Conservation (phyloP, 495 filamentous ascomycete species). For the Talaromyces thailandensis region DNA sequence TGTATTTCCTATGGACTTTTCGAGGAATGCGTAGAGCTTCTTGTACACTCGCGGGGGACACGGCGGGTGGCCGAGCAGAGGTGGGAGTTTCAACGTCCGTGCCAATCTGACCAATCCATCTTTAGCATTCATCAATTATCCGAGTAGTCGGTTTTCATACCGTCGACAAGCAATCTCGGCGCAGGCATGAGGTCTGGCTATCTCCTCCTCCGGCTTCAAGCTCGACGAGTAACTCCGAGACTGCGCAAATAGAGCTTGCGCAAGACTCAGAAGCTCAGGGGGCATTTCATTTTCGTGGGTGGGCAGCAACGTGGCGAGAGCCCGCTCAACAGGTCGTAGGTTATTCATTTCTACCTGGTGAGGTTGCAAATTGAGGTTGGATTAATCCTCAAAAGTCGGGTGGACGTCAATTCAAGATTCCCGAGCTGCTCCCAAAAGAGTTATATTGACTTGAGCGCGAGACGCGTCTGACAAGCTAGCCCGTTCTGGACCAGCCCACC, state of each 20-base stretch:
- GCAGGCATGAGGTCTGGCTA: slow-evolving; percentile 78
- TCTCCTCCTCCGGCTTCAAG: slow-evolving; percentile 82
- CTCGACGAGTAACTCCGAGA: slow-evolving; percentile 71
- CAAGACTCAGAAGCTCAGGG: slow-evolving; percentile 62
- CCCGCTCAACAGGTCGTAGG: slow-evolving; percentile 59
- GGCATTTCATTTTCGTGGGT: slow-evolving; percentile 66
- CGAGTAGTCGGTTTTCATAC: slow-evolving; percentile 22
- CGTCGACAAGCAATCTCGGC: slow-evolving; percentile 87
- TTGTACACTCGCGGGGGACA: slow-evolving; percentile 77
- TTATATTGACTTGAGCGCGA: slow-evolving; percentile 2
- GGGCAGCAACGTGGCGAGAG: slow-evolving; percentile 67
- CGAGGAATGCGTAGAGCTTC: slow-evolving; percentile 72
- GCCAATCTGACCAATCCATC: slow-evolving; percentile 53
- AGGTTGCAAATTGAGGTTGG: neutral
- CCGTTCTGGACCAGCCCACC: neutral
- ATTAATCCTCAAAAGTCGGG: neutral
- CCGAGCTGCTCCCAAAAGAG: neutral
- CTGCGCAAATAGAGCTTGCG: slow-evolving; percentile 75
- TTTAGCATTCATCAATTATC: slow-evolving; percentile 1
- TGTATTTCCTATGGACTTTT: slow-evolving; percentile 50
- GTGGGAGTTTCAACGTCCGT: slow-evolving; percentile 73
- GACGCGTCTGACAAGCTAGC: neutral
- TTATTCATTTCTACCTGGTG: slow-evolving; percentile 31
- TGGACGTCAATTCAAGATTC: neutral
- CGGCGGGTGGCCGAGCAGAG: slow-evolving; percentile 70